Percentiles rank a stretch among this genome's conserved stretches.
Conservation (phyloP, 1,284 basidiomycete species). For the Phaffia rhodozyma region DNA sequence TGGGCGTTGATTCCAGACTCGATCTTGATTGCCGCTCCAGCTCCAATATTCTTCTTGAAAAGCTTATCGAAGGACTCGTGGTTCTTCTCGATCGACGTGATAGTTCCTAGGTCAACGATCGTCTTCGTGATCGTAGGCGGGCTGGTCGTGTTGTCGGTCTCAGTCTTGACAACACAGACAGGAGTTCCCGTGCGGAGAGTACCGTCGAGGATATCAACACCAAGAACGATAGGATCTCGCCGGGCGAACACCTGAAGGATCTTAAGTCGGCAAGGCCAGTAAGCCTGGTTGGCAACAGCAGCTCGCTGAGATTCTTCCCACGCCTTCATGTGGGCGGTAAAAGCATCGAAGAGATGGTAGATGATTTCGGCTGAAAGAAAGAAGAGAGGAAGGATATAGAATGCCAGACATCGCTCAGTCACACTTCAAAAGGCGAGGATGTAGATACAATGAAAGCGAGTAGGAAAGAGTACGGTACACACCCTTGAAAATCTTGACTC, state of each 20-base stretch:
- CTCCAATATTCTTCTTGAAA: slow-evolving; percentile 45
- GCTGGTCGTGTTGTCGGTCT: slow-evolving; percentile 36
- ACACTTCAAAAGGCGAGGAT: slow-evolving; percentile 15
- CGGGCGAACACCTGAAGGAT: slow-evolving; percentile 88
- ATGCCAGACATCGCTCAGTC: background rate
- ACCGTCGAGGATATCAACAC: slow-evolving; percentile 93
- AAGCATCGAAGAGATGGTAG: slow-evolving; percentile 96
- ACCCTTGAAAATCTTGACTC: slow-evolving; percentile 89
- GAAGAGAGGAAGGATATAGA: background rate
- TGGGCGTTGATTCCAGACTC: slow-evolving; percentile 94
- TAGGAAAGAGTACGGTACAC: slow-evolving; percentile 19
- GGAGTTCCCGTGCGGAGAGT: slow-evolving; percentile 88
- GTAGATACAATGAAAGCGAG: background rate
- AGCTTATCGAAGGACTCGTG: slow-evolving; percentile 47
- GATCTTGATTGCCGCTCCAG: slow-evolving; percentile 86
- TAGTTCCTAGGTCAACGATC: slow-evolving; percentile 82
- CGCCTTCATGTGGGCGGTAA: slow-evolving; percentile 90
- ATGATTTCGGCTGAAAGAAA: slow-evolving; percentile 75
- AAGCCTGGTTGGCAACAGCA: slow-evolving; percentile 86
- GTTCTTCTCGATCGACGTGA: slow-evolving; percentile 92
- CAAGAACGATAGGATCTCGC: slow-evolving; percentile 93
- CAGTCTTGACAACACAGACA: slow-evolving; percentile 82
- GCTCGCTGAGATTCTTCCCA: slow-evolving; percentile 83
- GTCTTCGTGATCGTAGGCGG: slow-evolving; percentile 77
- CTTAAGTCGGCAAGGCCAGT: slow-evolving; percentile 94